A percentile compares a stretch with the other conserved stretches of the same genome.
Conservation (phyloP, 495 filamentous ascomycete genomes). For the Melanomma pulvis-pyrius region DNA sequence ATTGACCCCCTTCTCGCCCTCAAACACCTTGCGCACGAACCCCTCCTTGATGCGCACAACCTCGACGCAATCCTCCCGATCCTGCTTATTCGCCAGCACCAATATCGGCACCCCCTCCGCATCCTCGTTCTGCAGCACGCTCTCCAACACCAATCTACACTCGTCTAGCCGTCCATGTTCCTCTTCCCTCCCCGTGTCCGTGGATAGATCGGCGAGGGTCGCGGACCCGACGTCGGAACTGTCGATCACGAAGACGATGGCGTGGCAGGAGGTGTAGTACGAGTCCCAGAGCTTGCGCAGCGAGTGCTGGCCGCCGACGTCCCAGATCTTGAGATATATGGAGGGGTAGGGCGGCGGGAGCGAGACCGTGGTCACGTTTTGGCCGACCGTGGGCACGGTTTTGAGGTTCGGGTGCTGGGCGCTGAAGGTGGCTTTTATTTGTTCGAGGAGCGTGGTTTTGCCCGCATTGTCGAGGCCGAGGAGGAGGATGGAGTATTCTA, state of each 20-base stretch:
- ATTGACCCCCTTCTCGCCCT: slow-evolving; percentile 82
- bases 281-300: slow-evolving; percentile 92
- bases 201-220: slow-evolving; percentile 49
- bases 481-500: slow-evolving; percentile 96
- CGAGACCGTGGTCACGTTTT: slow-evolving; percentile 89
- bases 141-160: slow-evolving; percentile 84
- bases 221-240: slow-evolving; percentile 86
- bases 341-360: slow-evolving; percentile 88
- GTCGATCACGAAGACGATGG: slow-evolving; percentile 97
- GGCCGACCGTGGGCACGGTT: slow-evolving; percentile 95
- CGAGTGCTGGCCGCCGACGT: slow-evolving; percentile 89
- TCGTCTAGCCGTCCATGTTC: slow-evolving; percentile 75
- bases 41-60: slow-evolving; percentile 97
- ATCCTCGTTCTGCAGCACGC: slow-evolving; percentile 80
- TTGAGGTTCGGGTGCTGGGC: slow-evolving; percentile 52
- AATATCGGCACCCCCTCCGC: slow-evolving; percentile 89
- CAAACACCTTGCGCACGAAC: slow-evolving; percentile 87
- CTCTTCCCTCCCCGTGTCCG: slow-evolving; percentile 43
- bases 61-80: slow-evolving; percentile 95
- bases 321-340: slow-evolving; percentile 98
- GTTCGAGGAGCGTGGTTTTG: slow-evolving; percentile 96
- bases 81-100: slow-evolving; percentile 96
- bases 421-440: slow-evolving; percentile 78
- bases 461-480: slow-evolving; percentile 97
- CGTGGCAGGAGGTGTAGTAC: slow-evolving; percentile 91